Evolutionary conservation across 2,329 filamentous ascomycete genomes (phyloP), one percentile per base, ranked within the genome.

Genomic region (Parasarocladium wereldwijsianum): DNA sequence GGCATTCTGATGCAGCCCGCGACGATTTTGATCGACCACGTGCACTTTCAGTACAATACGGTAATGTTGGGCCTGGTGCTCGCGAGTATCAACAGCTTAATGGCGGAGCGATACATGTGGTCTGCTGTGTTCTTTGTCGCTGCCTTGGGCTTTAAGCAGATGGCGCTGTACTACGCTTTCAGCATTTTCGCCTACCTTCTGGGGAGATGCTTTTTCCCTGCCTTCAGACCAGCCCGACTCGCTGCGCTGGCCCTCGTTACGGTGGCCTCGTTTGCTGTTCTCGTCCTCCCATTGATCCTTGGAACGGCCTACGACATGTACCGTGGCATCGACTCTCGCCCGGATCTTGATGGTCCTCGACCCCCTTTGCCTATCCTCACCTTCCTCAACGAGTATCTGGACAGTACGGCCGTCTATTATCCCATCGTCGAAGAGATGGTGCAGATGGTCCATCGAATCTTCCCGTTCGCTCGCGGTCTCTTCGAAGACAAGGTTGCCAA

Each of bases 401-500:
- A 84, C 40, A 64, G 66, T 12, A 61, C 73, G 4, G 71, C 81
- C 2, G 64, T 70, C 47, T 76, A 83, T 44, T 90, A 83, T 45
- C 76, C 83, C 1, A 51, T 82, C 9, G 46, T 86, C 4, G 71
- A 90, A 45, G 85, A 93, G 50, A 44, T 92, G 20, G 62, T 76
- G 0, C 92, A 98, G 53, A 70, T 85, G 42, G 57, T 94, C 8
- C 83, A 94, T 50, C 78, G 90, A n/a, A 70, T 96, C 34, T 96
- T 98, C 44, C 90, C 92, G 1, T 94, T 98, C 47, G 75, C 86
- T 2, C 75, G 90, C n/a, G 90, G 90, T 4, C 60, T 98, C 6
- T 98, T 96, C 45, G 92, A 98, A 56, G 90, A 96, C 60, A 98
- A 98, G 55, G 92, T 98, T 13, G 90, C 90, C 45, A 98, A 98